Percentiles rank a stretch among this genome's conserved stretches.
phyloP scores from a whole-genome alignment of 352 stramenopile genomes.

The Globisporangium cylindrosporum region DNA sequence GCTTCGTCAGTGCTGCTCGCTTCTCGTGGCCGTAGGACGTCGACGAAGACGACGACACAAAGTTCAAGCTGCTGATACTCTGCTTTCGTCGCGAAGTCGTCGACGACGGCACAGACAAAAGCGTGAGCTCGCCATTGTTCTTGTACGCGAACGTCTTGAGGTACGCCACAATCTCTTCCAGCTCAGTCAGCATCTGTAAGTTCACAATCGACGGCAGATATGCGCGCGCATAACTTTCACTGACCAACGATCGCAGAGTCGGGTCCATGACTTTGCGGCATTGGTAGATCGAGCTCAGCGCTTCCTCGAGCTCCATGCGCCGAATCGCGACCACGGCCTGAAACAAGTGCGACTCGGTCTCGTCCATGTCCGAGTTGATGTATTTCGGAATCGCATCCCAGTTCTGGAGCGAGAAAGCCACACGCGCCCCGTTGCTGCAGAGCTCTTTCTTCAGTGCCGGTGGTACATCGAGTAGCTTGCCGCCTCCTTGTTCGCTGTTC shows the following conservation, averaged over 20 bases:
- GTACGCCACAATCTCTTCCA: slow-evolving; percentile 90
- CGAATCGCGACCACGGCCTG: slow-evolving; percentile 94
- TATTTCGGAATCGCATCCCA: slow-evolving; percentile 84
- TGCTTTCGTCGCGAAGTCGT: slow-evolving; percentile 52
- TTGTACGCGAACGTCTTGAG: slow-evolving; percentile 75
- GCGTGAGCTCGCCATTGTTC: slow-evolving; percentile 76
- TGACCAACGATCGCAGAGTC: slow-evolving; percentile 96
- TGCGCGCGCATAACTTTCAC: slow-evolving; percentile 96
- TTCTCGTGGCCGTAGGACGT: slow-evolving; percentile 76
- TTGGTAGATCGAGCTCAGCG: slow-evolving; percentile 90
- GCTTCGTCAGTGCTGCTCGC: slow-evolving; percentile 60
- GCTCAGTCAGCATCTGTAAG: slow-evolving; percentile 96
- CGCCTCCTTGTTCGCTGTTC: slow-evolving; percentile 34
- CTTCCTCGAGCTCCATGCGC: slow-evolving; percentile 91
- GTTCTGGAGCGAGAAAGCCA: slow-evolving; percentile 83
- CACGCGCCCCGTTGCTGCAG: slow-evolving; percentile 75
- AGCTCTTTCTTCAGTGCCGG: slow-evolving; percentile 83
- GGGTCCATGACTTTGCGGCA: slow-evolving; percentile 95
- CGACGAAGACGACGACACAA: slow-evolving; percentile 69
- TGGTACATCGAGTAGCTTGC: slow-evolving; percentile 68
- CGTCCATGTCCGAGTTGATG: slow-evolving; percentile 88
- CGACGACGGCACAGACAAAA: slow-evolving; percentile 49
- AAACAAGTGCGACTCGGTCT: slow-evolving; percentile 82
- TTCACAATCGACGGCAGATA: slow-evolving; percentile 97
- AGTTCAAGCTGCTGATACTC: slow-evolving; percentile 80